Evolutionary conservation across 306 rosid genomes (phyloP).

Genomic region (Dalbergia oliveri): DNA sequence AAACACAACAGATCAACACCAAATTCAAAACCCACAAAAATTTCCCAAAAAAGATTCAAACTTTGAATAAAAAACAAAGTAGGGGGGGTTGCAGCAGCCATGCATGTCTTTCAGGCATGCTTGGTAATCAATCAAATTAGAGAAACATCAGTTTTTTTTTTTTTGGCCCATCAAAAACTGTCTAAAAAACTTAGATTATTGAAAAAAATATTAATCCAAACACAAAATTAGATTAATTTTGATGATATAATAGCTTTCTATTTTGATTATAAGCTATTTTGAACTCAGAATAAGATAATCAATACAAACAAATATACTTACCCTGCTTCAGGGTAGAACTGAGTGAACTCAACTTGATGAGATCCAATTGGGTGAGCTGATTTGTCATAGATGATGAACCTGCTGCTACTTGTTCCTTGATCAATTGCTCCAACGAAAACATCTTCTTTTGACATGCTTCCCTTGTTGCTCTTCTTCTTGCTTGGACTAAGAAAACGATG

Average conservation of each 20-base stretch:
- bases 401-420: conserved; percentile 91
- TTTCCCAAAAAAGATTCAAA: neutral
- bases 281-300: neutral
- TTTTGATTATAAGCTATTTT: neutral
- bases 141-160: too few relatives aligned
- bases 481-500: neutral
- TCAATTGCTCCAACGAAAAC: conserved; percentile 79
- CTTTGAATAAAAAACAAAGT: conserved; percentile 2
- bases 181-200: too few relatives aligned
- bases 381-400: conserved; percentile 79
- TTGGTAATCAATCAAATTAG: neutral
- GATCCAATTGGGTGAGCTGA: conserved; percentile 59
- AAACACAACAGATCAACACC: neutral
- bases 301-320: neutral
- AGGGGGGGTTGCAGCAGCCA: neutral
- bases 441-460: conserved; percentile 52
- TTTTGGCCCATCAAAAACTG: too few relatives aligned
- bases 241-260: too few relatives aligned
- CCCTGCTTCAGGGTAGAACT: conserved; percentile 88
- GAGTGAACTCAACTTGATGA: conserved; percentile 95
- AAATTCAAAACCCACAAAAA: neutral
- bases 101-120: neutral
- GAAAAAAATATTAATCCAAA: too few relatives aligned
- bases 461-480: neutral
- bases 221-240: too few relatives aligned